phyloP scores from a whole-genome alignment of 176 grass and related monocot species.

The Zizania latifolia region DNA sequence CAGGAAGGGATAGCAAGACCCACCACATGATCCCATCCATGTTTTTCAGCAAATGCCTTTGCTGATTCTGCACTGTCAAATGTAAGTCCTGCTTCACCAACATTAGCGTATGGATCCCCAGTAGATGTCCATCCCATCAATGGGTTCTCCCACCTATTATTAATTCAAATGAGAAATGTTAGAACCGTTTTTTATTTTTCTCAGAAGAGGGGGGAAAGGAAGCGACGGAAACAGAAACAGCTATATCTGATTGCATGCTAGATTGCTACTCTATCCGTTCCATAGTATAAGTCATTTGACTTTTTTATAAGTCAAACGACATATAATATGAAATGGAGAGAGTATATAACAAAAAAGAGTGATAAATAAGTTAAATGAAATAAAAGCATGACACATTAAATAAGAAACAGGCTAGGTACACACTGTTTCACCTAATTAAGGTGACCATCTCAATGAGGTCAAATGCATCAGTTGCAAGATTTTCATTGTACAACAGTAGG shows the following conservation, averaged over 20 bases:
- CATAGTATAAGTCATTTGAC: no score
- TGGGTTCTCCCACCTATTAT: constrained; percentile 93
- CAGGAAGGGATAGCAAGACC: neutral
- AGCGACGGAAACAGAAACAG: neutral
- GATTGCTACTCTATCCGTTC: no score
- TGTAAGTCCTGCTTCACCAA: constrained; percentile 73
- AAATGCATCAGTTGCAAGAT: neutral
- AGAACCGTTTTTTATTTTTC: neutral
- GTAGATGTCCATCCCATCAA: constrained; percentile 99
- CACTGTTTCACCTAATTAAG: neutral
- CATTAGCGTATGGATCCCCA: constrained; percentile 95
- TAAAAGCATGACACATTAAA: neutral
- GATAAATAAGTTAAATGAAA: neutral
- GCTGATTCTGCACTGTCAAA: constrained; percentile 84
- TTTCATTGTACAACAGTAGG: neutral
- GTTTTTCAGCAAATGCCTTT: constrained; percentile 83
- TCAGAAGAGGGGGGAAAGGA: neutral
- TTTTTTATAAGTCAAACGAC: no score
- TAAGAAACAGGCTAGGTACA: neutral
- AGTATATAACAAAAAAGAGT: no score
- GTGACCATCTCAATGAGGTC: neutral
- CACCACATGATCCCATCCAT: constrained; percentile 95
- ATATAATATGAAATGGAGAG: no score
- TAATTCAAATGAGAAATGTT: constrained; percentile 35
- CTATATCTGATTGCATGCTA: neutral